These are phyloP conservation scores for Venturia asperata DNA, from an alignment of 2,329 filamentous ascomycete species.

Conservation along the genomic window DNA sequence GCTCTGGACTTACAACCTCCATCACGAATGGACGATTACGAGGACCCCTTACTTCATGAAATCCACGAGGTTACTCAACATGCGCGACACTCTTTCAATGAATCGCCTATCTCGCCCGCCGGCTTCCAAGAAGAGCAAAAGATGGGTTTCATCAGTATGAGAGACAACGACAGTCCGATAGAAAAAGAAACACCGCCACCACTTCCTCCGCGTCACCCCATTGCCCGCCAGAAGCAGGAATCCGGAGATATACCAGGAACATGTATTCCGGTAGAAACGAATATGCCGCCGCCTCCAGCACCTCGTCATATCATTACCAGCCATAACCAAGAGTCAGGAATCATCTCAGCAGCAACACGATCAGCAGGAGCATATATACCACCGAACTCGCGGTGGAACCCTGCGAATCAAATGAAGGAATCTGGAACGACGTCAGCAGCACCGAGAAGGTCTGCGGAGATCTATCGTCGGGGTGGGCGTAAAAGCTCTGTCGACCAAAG, in stretches of 20 bases:
- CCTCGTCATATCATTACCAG: neutral
- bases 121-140: constrained; percentile 14
- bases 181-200: constrained; percentile 12
- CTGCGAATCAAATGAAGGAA: neutral
- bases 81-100: neutral
- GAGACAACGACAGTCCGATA: constrained; percentile 12
- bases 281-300: neutral
- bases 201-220: constrained; percentile 15
- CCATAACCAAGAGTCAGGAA: neutral
- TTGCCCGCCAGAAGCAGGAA: neutral
- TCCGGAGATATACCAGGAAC: neutral
- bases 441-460: neutral
- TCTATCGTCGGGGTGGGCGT: neutral
- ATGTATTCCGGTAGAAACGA: neutral
- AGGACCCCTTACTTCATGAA: constrained; percentile 35
- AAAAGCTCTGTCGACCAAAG: neutral
- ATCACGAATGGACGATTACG: constrained; percentile 37
- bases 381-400: neutral
- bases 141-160: constrained; percentile 11
- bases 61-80: neutral
- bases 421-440: neutral
- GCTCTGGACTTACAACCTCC: constrained; percentile 36
- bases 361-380: neutral
- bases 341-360: neutral
- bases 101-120: neutral